phyloP scores from a whole-genome alignment of 805 yeast species.

The Spencermartinsiella europaea region DNA sequence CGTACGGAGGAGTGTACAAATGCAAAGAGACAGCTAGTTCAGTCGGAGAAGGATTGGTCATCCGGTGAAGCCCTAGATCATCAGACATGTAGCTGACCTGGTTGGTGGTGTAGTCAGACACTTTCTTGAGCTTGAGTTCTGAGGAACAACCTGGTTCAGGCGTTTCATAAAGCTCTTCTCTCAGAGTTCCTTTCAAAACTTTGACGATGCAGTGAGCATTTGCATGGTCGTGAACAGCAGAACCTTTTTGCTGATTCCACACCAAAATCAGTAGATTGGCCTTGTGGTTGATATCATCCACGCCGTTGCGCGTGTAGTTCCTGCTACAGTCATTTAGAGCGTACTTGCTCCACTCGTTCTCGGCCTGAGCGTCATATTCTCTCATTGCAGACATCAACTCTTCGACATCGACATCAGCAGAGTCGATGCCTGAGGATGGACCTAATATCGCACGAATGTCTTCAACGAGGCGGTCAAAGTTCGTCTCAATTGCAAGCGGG shows the following conservation, averaged over 20 bases:
- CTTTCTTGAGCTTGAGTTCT: slow-evolving; percentile 26
- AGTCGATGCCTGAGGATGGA: slow-evolving; percentile 34
- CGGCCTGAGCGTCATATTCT: slow-evolving; percentile 36
- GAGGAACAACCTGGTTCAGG: slow-evolving; percentile 36
- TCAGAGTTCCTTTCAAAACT: slow-evolving; percentile 52
- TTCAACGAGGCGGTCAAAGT: slow-evolving; percentile 25
- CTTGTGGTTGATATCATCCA: slow-evolving; percentile 62
- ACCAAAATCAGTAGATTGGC: slow-evolving; percentile 65
- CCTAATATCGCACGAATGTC: slow-evolving; percentile 34
- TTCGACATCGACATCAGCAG: slow-evolving; percentile 50
- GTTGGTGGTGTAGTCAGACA: slow-evolving; percentile 28
- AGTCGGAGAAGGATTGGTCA: slow-evolving; percentile 42
- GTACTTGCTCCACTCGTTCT: slow-evolving; percentile 52
- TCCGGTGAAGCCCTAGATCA: slow-evolving; percentile 59
- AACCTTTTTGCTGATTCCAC: slow-evolving; percentile 63
- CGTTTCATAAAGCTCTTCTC: slow-evolving; percentile 51
- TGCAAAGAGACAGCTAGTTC: slow-evolving; percentile 58
- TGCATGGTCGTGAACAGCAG: slow-evolving; percentile 71
- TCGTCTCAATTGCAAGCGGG: background rate
- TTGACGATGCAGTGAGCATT: slow-evolving; percentile 74
- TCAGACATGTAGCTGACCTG: slow-evolving; percentile 64
- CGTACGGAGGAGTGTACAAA: slow-evolving; percentile 74
- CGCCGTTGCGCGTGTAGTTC: slow-evolving; percentile 62
- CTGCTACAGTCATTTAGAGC: slow-evolving; percentile 49
- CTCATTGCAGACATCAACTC: slow-evolving; percentile 43